Evolutionary conservation across 768 basidiomycete genomes (phyloP).

Genomic region (Cystofilobasidium bisporidii): DNA sequence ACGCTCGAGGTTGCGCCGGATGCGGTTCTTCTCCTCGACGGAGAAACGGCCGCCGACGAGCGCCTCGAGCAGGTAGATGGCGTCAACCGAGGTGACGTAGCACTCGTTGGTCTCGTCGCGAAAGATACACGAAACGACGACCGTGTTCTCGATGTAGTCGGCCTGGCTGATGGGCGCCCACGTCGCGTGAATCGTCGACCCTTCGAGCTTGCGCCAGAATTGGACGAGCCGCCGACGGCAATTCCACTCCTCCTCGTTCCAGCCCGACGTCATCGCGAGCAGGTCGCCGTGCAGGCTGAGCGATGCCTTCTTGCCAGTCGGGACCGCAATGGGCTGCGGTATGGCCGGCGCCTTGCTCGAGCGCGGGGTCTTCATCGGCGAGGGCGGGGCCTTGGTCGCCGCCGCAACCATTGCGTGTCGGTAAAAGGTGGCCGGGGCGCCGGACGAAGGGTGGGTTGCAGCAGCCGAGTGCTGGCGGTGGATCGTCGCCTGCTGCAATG

Average conservation of each 20-base stretch:
- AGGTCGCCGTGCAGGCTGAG: slow-evolving; percentile 20
- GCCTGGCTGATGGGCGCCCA: slow-evolving; percentile 66
- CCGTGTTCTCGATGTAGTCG: slow-evolving; percentile 62
- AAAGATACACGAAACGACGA: slow-evolving; percentile 91
- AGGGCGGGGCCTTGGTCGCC: neutral
- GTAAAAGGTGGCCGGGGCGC: neutral
- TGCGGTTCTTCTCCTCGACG: slow-evolving; percentile 94
- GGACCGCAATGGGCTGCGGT: neutral
- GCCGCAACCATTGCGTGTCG: neutral
- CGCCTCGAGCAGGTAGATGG: slow-evolving; percentile 83
- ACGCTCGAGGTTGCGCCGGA: slow-evolving; percentile 86
- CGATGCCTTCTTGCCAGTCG: slow-evolving; percentile 15
- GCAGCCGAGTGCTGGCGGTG: neutral
- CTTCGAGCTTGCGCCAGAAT: slow-evolving; percentile 69
- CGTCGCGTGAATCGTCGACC: slow-evolving; percentile 62
- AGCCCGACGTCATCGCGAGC: slow-evolving; percentile 24
- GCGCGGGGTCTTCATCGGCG: slow-evolving; percentile 2
- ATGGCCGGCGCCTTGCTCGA: neutral
- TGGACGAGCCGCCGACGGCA: slow-evolving; percentile 74
- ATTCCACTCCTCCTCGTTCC: slow-evolving; percentile 53
- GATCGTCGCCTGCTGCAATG: neutral
- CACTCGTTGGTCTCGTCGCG: slow-evolving; percentile 62
- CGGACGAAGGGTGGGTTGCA: neutral
- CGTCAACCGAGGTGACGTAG: slow-evolving; percentile 87
- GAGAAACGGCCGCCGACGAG: slow-evolving; percentile 64